Evolutionary conservation across 305 asterid species (phyloP), one percentile per base, ranked within the genome.

Genomic region (Fraxinus nigra): DNA sequence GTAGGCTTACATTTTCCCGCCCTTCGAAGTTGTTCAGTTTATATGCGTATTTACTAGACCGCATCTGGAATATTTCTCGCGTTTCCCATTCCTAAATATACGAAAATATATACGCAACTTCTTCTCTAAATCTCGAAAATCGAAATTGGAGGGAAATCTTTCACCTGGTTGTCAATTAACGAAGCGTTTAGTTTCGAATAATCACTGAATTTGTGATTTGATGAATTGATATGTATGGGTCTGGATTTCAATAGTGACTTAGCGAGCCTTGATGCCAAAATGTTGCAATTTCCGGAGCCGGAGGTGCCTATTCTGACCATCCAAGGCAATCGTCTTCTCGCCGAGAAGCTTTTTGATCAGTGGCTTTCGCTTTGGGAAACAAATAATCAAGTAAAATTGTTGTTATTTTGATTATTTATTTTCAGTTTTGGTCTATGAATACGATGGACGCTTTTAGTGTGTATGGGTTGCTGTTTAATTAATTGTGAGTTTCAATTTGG

Each of bases 361-460:
- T 93, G 98, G 98, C 97, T 95, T 40, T 92, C 97, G 77, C 94
- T 91, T 24, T 93, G 97, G 9, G 97, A 92, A 77, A 90, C 97
- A 81, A 81, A 85, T 79, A 80, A 90, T 5, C 77, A 89, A 97
- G 98, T 94, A 91, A 78, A 86, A 81, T 13, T 56, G 78, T 54
- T 37, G 18, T 79, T 69, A 22, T 10, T 48, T 81, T 79, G 51
- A 48, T 8, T 61, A 3, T 67, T 28, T 69, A 22, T 26, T 1
- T 26, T 67, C 37, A 30, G 32, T 26, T 67, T 67, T 67, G 1
- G 34, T 13, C 18, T 24, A 13, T 28, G 5, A 24, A 1, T 28
- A 33, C 11, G 34, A 28, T 24, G 35, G 20, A 67, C n/a, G 74
- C 20, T 1, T 67, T 26, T 26, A 1, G 32, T 67, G 59, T 1